phyloP scores from a whole-genome alignment of 257 asterid species.

The Plantago elongata region DNA sequence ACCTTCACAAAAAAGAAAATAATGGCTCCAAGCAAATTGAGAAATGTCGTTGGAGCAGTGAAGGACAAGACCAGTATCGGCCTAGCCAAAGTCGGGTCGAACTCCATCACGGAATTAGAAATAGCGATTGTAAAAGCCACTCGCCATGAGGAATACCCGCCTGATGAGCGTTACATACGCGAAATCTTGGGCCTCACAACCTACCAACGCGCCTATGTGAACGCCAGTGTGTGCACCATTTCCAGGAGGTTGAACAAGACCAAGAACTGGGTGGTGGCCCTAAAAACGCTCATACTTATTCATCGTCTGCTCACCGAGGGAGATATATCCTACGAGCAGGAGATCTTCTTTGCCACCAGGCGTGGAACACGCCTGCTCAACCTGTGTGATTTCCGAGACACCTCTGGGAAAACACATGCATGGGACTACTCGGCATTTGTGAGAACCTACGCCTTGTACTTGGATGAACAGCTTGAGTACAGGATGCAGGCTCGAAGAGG shows the following conservation, averaged over 20 bases:
- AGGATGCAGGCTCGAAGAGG: constrained; percentile 71
- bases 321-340: constrained; percentile 71
- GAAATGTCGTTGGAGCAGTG: constrained; percentile 89
- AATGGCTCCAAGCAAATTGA: constrained; percentile 84
- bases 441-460: constrained; percentile 67
- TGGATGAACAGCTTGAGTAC: constrained; percentile 82
- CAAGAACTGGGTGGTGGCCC: constrained; percentile 88
- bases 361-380: constrained; percentile 90
- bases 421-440: constrained; percentile 97
- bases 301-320: constrained; percentile 82
- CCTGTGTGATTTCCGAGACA: constrained; percentile 85
- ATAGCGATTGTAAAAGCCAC: constrained; percentile 95
- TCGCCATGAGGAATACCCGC: constrained; percentile 91
- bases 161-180: constrained; percentile 75
- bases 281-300: constrained; percentile 70
- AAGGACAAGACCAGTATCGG: constrained; percentile 91
- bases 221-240: constrained; percentile 62
- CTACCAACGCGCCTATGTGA: constrained; percentile 76
- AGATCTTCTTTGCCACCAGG: constrained; percentile 85
- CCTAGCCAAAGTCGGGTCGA: constrained; percentile 77
- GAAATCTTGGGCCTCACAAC: constrained; percentile 69
- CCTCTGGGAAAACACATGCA: constrained; percentile 48
- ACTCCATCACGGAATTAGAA: constrained; percentile 76
- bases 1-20: background rate
- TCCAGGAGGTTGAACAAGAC: constrained; percentile 85